These are phyloP conservation scores for Colletotrichum sp. DNA, from an alignment of 2,329 filamentous ascomycete species.

Conservation along the genomic window DNA sequence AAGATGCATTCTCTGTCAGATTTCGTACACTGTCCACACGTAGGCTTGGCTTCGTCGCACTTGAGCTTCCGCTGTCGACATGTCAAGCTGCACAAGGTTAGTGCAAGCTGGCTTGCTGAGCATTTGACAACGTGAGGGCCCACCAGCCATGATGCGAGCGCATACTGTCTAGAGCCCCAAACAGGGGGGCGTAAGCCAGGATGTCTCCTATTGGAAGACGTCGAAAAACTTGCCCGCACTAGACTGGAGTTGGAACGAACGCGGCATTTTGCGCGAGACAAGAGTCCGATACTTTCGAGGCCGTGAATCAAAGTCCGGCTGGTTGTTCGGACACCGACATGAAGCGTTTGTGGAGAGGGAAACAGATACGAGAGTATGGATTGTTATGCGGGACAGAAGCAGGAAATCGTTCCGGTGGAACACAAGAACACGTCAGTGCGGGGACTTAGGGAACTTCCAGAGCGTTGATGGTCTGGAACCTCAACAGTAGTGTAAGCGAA, in stretches of 20 bases:
- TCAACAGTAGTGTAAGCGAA: not conserved
- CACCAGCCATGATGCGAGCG: constrained; percentile 7
- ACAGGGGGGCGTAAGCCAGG: not conserved
- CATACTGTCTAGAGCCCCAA: not conserved
- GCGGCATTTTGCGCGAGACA: not conserved
- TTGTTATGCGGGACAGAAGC: not conserved
- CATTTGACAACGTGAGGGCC: not conserved
- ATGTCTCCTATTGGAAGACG: not conserved
- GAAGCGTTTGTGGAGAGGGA: not conserved
- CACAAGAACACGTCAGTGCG: not conserved
- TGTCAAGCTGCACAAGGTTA: not conserved
- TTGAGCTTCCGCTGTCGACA: constrained; percentile 27
- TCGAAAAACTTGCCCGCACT: not conserved
- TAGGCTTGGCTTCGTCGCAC: constrained; percentile 27
- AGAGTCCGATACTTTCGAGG: not conserved
- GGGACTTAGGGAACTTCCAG: not conserved
- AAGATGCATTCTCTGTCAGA: constrained; percentile 17
- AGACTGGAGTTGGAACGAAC: not conserved
- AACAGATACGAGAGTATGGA: not conserved
- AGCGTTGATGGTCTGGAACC: not conserved
- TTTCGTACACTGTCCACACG: constrained; percentile 25
- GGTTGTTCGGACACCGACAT: not conserved
- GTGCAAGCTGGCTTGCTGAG: not conserved
- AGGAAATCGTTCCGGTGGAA: not conserved
- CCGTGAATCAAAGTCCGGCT: not conserved